Evolutionary conservation across 2,329 filamentous ascomycete species (phyloP).

Genomic region (Ceratocystis lukuohia): DNA sequence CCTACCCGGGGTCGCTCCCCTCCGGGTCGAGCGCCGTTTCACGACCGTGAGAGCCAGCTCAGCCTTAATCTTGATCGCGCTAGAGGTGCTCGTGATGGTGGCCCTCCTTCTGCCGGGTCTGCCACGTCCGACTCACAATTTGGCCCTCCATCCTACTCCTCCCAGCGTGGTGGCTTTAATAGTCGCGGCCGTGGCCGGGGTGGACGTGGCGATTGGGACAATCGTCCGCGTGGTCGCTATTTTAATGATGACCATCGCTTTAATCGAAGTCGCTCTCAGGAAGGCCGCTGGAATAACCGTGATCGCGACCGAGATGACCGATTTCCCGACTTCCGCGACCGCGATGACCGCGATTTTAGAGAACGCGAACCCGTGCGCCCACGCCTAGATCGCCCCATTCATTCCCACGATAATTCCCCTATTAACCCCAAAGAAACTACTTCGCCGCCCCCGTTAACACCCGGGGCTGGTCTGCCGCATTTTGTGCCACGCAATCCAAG

Average conservation of each 20-base stretch:
- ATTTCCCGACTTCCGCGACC: slow-evolving; percentile 30
- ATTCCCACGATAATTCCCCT: slow-evolving; percentile 35
- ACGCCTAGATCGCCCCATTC: slow-evolving; percentile 39
- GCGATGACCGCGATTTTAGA: slow-evolving; percentile 34
- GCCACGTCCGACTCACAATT: slow-evolving; percentile 55
- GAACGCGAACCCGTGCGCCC: slow-evolving; percentile 36
- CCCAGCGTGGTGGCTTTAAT: slow-evolving; percentile 39
- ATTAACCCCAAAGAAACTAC: slow-evolving; percentile 28
- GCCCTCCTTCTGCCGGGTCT: slow-evolving; percentile 57
- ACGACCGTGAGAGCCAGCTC: slow-evolving; percentile 46
- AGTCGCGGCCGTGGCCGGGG: slow-evolving; percentile 41
- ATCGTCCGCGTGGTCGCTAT: slow-evolving; percentile 42
- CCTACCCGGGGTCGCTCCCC: slow-evolving; percentile 50
- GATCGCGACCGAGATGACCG: slow-evolving; percentile 41
- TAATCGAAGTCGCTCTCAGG: slow-evolving; percentile 50
- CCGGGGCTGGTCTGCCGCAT: slow-evolving; percentile 32
- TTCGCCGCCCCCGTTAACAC: slow-evolving; percentile 44
- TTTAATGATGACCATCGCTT: slow-evolving; percentile 53
- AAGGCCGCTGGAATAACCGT: slow-evolving; percentile 44
- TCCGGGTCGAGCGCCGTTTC: slow-evolving; percentile 49
- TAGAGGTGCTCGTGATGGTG: slow-evolving; percentile 54
- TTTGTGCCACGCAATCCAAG: slow-evolving; percentile 40
- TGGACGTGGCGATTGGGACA: slow-evolving; percentile 31
- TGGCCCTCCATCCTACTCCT: slow-evolving; percentile 36
- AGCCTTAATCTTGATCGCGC: slow-evolving; percentile 55